Base-by-base conservation (phyloP, 2,329 filamentous ascomycete genomes). In the Rhexocercosporidium sp. region DNA sequence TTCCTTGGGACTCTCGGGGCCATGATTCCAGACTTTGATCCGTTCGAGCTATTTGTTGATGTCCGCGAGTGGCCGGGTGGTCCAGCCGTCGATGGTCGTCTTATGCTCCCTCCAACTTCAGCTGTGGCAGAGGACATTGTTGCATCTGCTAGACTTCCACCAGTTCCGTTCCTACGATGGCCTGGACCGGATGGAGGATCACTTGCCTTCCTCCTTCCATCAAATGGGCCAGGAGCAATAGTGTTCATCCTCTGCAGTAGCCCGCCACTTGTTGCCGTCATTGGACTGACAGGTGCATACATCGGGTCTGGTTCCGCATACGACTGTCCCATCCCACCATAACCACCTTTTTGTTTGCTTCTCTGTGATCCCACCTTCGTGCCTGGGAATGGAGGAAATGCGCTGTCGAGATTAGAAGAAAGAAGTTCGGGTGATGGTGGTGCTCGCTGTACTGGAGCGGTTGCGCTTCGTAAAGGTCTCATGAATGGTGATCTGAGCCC, bases 151-250 rank as follows among this genome's bases (percentile, higher is more conserved):
- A 73, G 31, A 67, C 70, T 74, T 12, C 67, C 71, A 57, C 54
- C 59, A 6, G 67, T 75, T 37, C 60, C 64, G 54, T 72, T 69
- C 64, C 73, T 70, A 29, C 69, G 62, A 49, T 81, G 80, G 16
- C 75, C 68, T 37, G 74, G 64, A 3, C 20, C n/a, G 71, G 72
- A 29, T 71, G 66, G 39, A 70, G 70, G 71, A 66, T 41, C 62
- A 39, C 20, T 73, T 69, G 56, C 69, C 66, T 64, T 70, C 74
- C 64, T 74, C 71, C 78, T 80, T 71, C 79, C 78, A 70, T 88
- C 87, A 72, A 92, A 92, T 0, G 90, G 90, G 0, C 88, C 90
- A 1, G 90, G 87, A 1, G 87, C 83, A 74, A 92, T 90, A 9
- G 81, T 84, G 71, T 92, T 86, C 83, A 92, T 87, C 61, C 88